Base-by-base conservation (phyloP, 1,284 basidiomycete species). In the Leccinum glutinopallens region DNA sequence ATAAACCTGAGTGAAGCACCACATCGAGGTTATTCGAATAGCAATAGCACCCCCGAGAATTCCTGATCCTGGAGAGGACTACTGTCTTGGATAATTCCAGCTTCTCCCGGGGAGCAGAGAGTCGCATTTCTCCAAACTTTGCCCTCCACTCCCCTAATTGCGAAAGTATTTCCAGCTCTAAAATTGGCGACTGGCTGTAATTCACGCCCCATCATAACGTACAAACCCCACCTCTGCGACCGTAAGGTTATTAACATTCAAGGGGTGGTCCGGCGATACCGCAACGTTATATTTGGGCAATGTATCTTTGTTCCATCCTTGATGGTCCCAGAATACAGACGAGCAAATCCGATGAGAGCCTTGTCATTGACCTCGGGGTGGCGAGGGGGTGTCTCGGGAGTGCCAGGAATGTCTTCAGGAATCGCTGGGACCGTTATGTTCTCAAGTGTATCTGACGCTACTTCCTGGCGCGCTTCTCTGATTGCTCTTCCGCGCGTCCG, bases 131-230 rank as follows among this genome's bases (percentile, higher is more conserved):
- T 83, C 82, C 92, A 91, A 0, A 99, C 94, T 68, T 89, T 92
- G 0, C 95, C 94, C 71, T 94, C 93, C 60, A 99, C 77, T 0
- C 97, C 97, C 63, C 84, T 90, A 65, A 98, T 88, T 2, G 96
- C 97, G 71, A 98, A 99, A 2, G 97, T 93, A 74, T 98, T 97
- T 12, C 97, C 97, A 1, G 97, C 96, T n/a, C 85, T 87, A 0
- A 99, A 95, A 66, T 84, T 83, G 53, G 92, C 83, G 4, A 98
- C 94, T 0, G 90, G 83, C 0, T 94, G 87, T 19, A 99, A 84
- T 73, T 98, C 96, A 49, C 94, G 83, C 3, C 97, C 97, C 97
- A 99, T 99, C 93, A 99, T 98, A 69, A 93, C 89, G 80, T 98
- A 99, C 62, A 99, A 78, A 6, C 89, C 90, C 86, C 5, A 96